Percentiles rank a stretch among this genome's conserved stretches.
These are phyloP conservation scores for Epichloe elymi DNA, from an alignment of 2,329 filamentous ascomycete species.

Conservation along the genomic window DNA sequence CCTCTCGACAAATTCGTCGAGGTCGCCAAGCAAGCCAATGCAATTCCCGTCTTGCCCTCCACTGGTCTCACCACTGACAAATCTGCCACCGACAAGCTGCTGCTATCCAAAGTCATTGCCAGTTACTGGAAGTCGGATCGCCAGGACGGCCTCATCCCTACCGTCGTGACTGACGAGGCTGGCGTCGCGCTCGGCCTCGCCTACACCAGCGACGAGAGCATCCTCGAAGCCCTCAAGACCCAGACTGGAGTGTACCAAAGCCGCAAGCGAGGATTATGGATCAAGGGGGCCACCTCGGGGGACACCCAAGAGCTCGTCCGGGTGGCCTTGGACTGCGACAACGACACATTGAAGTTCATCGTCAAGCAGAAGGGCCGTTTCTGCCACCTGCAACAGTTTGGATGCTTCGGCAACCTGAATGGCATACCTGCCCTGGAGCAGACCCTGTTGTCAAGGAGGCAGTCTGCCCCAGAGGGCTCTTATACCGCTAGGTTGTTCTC, in stretches of 20 bases:
- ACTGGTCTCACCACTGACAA: slow-evolving; percentile 55
- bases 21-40: slow-evolving; percentile 35
- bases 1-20: slow-evolving; percentile 34
- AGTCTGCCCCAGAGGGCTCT: slow-evolving; percentile 73
- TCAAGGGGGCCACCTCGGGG: slow-evolving; percentile 90
- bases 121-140: slow-evolving; percentile 70
- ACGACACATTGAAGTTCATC: slow-evolving; percentile 79
- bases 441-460: slow-evolving; percentile 70
- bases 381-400: slow-evolving; percentile 84
- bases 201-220: slow-evolving; percentile 86
- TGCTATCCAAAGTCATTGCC: slow-evolving; percentile 59
- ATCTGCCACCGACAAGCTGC: slow-evolving; percentile 38
- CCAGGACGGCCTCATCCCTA: slow-evolving; percentile 72
- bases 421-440: slow-evolving; percentile 79
- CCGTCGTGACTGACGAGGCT: slow-evolving; percentile 79
- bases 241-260: slow-evolving; percentile 83
- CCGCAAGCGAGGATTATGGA: slow-evolving; percentile 87
- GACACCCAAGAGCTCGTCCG: slow-evolving; percentile 83
- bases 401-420: slow-evolving; percentile 77
- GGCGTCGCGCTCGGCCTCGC: slow-evolving; percentile 78
- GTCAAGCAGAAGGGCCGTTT: slow-evolving; percentile 86
- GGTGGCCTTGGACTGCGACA: slow-evolving; percentile 82
- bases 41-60: slow-evolving; percentile 64
- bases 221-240: slow-evolving; percentile 73
- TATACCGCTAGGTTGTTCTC: slow-evolving; percentile 91